Percentiles rank a stretch among this genome's conserved stretches.
Conservation (phyloP, 2,329 filamentous ascomycete species). For the Ambrosiella beaveri region DNA sequence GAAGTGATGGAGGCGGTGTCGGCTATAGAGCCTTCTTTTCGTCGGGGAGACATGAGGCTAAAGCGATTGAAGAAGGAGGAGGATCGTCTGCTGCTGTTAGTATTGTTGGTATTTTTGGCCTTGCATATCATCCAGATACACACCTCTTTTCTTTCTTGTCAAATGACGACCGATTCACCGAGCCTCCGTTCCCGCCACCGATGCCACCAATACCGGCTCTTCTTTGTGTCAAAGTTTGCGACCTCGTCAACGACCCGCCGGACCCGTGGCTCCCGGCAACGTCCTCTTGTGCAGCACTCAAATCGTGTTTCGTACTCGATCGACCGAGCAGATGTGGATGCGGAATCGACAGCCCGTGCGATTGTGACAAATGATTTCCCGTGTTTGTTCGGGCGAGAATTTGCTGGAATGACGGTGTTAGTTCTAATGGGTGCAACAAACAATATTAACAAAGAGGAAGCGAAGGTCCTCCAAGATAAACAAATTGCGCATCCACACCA, state of each 20-base stretch:
- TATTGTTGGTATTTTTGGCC: neutral
- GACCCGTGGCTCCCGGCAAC: neutral
- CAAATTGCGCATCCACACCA: too few species aligned
- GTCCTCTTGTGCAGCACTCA: neutral
- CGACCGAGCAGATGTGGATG: slow-evolving; percentile 3
- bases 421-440: neutral
- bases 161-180: neutral
- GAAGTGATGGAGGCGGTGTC: slow-evolving; percentile 18
- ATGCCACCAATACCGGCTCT: neutral
- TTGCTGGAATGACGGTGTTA: slow-evolving; percentile 1
- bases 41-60: slow-evolving; percentile 34
- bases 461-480: too few species aligned
- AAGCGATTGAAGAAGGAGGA: slow-evolving; percentile 77
- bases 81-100: slow-evolving; percentile 46
- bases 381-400: slow-evolving; percentile 7
- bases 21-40: slow-evolving; percentile 19
- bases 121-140: slow-evolving; percentile 17
- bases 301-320: neutral
- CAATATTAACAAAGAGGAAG: neutral
- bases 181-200: neutral
- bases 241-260: neutral
- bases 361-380: slow-evolving; percentile 1
- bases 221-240: slow-evolving; percentile 1
- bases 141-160: slow-evolving; percentile 47
- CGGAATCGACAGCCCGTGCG: neutral